Evolutionary conservation across 345 rosid species (phyloP).

Genomic region (Eucalyptus tenuipes): DNA sequence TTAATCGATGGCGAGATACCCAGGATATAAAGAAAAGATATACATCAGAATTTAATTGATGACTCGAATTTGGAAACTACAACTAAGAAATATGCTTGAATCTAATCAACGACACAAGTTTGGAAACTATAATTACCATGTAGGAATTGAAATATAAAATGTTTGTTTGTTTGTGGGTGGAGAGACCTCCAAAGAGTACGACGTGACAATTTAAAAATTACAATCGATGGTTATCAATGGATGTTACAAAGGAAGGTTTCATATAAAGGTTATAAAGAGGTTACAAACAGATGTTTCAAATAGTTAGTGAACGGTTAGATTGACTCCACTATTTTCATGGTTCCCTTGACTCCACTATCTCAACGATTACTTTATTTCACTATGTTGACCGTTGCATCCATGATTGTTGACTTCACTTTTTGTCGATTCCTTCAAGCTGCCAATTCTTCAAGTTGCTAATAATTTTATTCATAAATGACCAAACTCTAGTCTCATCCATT

Average conservation of each 20-base stretch:
- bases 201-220: too few relatives aligned
- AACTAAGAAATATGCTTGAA: fast-evolving
- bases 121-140: too few relatives aligned
- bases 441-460: fast-evolving
- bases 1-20: not conserved
- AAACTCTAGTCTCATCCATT: too few relatives aligned
- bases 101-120: too few relatives aligned
- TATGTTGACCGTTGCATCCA: not conserved
- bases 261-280: too few relatives aligned
- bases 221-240: too few relatives aligned
- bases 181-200: too few relatives aligned
- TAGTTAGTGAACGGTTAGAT: not conserved
- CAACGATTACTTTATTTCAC: not conserved
- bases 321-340: not conserved
- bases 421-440: not conserved
- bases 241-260: too few relatives aligned
- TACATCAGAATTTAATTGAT: too few relatives aligned
- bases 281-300: too few relatives aligned
- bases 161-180: too few relatives aligned
- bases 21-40: not conserved
- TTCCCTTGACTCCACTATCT: not conserved
- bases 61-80: fast-evolving
- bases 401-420: not conserved
- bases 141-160: too few relatives aligned
- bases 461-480: not conserved